Evolutionary conservation across 2,329 filamentous ascomycete genomes (phyloP).

Genomic region (Huntiella abstrusa): DNA sequence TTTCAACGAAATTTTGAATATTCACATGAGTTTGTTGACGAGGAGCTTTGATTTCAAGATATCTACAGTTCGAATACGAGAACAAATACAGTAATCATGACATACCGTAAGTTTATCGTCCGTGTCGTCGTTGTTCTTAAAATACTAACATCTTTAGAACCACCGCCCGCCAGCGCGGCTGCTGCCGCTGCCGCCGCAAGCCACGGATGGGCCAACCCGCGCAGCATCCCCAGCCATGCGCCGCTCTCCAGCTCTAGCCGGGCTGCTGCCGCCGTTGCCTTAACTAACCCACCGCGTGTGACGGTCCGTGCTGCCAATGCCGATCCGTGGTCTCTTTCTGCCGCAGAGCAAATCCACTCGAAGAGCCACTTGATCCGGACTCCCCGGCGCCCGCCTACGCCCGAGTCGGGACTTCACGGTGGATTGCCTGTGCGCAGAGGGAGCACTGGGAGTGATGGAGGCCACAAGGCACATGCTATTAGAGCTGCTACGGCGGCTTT

Average conservation of each 20-base stretch:
- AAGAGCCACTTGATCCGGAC: neutral
- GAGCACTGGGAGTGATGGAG: too few species aligned
- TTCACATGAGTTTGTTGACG: neutral
- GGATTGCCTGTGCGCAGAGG: neutral
- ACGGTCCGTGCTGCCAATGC: neutral
- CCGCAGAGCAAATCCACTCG: neutral
- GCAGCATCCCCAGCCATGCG: conserved; percentile 31
- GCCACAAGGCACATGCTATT: too few species aligned
- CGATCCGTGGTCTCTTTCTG: neutral
- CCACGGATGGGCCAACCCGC: conserved; percentile 46
- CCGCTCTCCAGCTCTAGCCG: conserved; percentile 31
- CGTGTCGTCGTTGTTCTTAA: too few species aligned
- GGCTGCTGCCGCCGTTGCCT: conserved; percentile 17
- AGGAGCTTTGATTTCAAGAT: neutral
- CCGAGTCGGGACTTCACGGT: neutral
- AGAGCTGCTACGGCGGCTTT: neutral
- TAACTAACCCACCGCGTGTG: neutral
- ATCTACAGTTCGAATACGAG: neutral
- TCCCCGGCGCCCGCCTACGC: neutral
- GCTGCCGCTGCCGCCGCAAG: conserved; percentile 44
- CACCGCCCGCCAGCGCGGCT: neutral
- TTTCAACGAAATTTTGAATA: neutral
- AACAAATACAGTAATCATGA: neutral
- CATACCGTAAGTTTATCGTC: too few species aligned
- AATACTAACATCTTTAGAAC: too few species aligned